Evolutionary conservation across 805 yeast genomes (phyloP).

Genomic region (Lipomyces kockii): DNA sequence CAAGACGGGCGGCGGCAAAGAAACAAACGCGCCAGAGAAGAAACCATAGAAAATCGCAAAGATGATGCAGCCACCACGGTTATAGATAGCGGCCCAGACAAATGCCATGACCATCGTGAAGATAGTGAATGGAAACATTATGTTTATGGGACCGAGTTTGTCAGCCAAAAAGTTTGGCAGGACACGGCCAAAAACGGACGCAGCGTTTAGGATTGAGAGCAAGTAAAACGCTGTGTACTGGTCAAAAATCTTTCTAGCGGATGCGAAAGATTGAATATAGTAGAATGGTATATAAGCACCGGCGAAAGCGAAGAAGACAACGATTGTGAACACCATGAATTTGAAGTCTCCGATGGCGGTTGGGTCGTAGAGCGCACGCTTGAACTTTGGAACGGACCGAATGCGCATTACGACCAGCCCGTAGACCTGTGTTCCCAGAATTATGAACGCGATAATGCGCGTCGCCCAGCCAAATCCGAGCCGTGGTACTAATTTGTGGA

Average conservation of each 20-base stretch:
- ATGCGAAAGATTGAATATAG: conserved; percentile 43
- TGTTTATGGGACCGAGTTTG: conserved; percentile 52
- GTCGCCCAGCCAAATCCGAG: conserved; percentile 62
- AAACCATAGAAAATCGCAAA: conserved; percentile 44
- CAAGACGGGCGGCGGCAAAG: conserved; percentile 44
- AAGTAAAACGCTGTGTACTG: conserved; percentile 40
- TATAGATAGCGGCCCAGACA: conserved; percentile 46
- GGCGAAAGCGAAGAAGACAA: conserved; percentile 41
- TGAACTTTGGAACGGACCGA: conserved; percentile 35
- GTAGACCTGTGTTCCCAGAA: conserved; percentile 42
- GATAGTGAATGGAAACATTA: conserved; percentile 44
- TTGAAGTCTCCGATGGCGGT: conserved; percentile 42
- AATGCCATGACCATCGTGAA: conserved; percentile 43
- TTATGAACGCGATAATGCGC: conserved; percentile 54
- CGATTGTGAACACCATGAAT: conserved; percentile 39
- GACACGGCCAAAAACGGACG: conserved; percentile 56
- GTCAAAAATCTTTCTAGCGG: conserved; percentile 28
- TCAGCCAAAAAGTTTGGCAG: conserved; percentile 39
- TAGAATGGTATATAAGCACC: conserved; percentile 45
- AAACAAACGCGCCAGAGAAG: conserved; percentile 44
- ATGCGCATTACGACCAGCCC: conserved; percentile 39
- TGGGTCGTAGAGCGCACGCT: conserved; percentile 24
- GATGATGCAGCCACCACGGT: conserved; percentile 42
- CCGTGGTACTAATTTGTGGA: conserved; percentile 48
- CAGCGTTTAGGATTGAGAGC: conserved; percentile 46